phyloP scores from a whole-genome alignment of 2,329 filamentous ascomycete species.

The Pestalotiopsis sp. region DNA sequence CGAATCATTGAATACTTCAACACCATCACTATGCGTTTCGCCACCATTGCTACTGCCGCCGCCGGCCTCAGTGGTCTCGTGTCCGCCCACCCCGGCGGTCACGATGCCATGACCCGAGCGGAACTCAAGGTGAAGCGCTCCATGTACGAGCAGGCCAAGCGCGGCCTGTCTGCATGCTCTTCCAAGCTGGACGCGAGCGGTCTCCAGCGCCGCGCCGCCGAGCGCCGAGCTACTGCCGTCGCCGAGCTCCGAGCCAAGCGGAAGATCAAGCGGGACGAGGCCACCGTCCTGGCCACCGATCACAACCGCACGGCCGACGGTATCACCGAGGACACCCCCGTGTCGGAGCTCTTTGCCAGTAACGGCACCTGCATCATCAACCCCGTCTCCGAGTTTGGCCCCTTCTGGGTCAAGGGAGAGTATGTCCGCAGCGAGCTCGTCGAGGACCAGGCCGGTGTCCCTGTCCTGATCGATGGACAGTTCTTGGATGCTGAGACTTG shows the following conservation, averaged over 20 bases:
- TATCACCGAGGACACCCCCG: slow-evolving; percentile 37
- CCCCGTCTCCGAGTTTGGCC: slow-evolving; percentile 55
- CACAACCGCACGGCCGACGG: slow-evolving; percentile 33
- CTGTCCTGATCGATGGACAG: slow-evolving; percentile 53
- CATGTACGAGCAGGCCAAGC: not conserved
- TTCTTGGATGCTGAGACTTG: slow-evolving; percentile 58
- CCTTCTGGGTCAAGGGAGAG: slow-evolving; percentile 57
- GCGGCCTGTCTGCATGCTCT: not conserved
- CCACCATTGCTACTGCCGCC: not conserved
- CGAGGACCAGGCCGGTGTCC: slow-evolving; percentile 50
- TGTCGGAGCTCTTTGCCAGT: slow-evolving; percentile 41
- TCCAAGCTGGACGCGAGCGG: not conserved
- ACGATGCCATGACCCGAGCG: not conserved
- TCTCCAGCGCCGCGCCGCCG: not conserved
- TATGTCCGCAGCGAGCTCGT: slow-evolving; percentile 50
- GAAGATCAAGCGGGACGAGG: slow-evolving; percentile 32
- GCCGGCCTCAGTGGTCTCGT: not conserved
- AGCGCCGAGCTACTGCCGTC: not conserved
- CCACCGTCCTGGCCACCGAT: slow-evolving; percentile 20
- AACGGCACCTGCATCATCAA: slow-evolving; percentile 52
- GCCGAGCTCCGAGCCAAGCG: not conserved
- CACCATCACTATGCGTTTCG: not conserved
- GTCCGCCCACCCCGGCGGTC: not conserved
- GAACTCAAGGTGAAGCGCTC: not conserved
- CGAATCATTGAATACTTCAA: not conserved